These are phyloP conservation scores for Tetradesmus lagerheimii DNA, from an alignment of 139 green algal genomes.

Conservation along the genomic window DNA sequence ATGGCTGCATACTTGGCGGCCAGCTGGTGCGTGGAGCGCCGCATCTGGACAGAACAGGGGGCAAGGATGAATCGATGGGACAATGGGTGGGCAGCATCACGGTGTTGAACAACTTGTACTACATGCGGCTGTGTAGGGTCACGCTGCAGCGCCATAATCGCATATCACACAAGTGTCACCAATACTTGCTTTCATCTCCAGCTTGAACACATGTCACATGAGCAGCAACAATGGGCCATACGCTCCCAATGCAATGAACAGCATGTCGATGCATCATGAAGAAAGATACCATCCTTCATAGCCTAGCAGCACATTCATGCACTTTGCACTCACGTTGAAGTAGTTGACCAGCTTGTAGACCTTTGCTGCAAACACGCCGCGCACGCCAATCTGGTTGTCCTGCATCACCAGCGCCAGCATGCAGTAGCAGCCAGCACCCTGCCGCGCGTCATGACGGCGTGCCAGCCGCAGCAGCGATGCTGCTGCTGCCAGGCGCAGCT, in stretches of 20 bases:
- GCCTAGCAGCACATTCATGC: not conserved
- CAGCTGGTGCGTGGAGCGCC: slow-evolving; percentile 46
- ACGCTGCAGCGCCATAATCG: too few species aligned
- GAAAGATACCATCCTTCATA: not conserved
- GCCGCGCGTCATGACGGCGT: slow-evolving; percentile 63
- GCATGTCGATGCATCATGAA: too few species aligned
- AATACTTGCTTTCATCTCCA: too few species aligned
- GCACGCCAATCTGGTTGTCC: slow-evolving; percentile 73
- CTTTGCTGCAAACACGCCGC: slow-evolving; percentile 45
- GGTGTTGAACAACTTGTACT: too few species aligned
- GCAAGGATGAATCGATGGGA: too few species aligned
- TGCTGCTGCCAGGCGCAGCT: slow-evolving; percentile 68
- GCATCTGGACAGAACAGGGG: not conserved
- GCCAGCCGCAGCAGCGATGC: slow-evolving; percentile 73
- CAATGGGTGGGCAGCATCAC: too few species aligned
- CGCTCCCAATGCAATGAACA: too few species aligned
- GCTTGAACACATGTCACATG: too few species aligned
- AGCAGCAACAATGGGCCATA: too few species aligned
- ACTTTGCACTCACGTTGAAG: slow-evolving; percentile 20
- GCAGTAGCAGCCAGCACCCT: slow-evolving; percentile 60
- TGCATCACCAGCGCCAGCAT: slow-evolving; percentile 71
- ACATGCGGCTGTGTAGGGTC: too few species aligned
- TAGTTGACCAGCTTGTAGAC: not conserved
- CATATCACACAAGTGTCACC: too few species aligned
- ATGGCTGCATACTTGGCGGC: slow-evolving; percentile 78